Percentiles rank a stretch among this genome's conserved stretches.
Conservation (phyloP, 2,329 filamentous ascomycete genomes). For the Phialophora tarda region DNA sequence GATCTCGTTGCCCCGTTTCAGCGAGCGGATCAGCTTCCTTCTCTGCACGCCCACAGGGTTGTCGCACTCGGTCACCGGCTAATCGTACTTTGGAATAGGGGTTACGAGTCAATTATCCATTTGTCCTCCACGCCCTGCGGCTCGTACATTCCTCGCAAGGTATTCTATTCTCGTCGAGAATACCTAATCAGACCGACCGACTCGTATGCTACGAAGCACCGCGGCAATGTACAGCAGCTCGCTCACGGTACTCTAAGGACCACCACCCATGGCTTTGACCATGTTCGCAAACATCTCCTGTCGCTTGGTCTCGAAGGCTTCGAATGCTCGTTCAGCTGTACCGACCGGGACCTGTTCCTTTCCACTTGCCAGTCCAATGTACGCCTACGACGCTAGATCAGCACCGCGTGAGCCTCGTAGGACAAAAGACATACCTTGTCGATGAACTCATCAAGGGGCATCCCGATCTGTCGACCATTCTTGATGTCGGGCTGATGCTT, state of each 20-base stretch:
- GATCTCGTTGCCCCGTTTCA: conserved; percentile 14
- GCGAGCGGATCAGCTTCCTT: conserved; percentile 8
- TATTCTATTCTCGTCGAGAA: conserved; percentile 8
- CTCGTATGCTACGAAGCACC: neutral
- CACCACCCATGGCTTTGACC: conserved; percentile 19
- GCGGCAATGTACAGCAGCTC: neutral
- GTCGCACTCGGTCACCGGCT: neutral
- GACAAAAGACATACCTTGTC: conserved; percentile 45
- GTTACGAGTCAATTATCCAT: neutral
- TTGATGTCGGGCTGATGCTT: conserved; percentile 62
- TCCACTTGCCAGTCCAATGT: conserved; percentile 52
- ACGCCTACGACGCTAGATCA: conserved; percentile 44
- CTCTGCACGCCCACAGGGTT: neutral
- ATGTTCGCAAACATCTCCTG: conserved; percentile 46
- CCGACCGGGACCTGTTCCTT: conserved; percentile 61
- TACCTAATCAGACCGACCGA: conserved; percentile 2
- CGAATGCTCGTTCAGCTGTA: conserved; percentile 49
- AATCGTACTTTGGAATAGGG: conserved; percentile 4
- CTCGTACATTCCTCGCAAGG: neutral
- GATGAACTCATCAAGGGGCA: conserved; percentile 60
- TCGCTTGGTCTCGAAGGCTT: conserved; percentile 56
- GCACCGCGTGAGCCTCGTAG: neutral
- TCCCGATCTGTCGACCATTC: conserved; percentile 57
- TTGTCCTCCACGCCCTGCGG: neutral
- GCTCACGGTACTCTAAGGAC: neutral